phyloP scores from a whole-genome alignment of 805 yeast genomes.

The Teunomyces pallodes region DNA sequence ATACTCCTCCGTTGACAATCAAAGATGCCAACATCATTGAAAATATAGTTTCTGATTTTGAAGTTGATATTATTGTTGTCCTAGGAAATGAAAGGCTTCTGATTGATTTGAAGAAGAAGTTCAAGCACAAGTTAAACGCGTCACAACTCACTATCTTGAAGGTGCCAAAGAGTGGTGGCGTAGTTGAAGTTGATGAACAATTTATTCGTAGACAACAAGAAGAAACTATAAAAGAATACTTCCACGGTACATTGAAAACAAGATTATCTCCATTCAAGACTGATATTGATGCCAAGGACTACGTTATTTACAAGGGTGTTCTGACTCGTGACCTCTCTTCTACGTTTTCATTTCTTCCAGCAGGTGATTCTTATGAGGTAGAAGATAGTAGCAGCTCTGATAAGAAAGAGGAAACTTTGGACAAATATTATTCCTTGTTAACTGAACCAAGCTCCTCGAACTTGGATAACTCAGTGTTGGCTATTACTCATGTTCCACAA shows the following conservation, averaged over 20 bases:
- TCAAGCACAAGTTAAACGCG: constrained; percentile 31
- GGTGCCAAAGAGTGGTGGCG: constrained; percentile 72
- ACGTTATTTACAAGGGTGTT: constrained; percentile 62
- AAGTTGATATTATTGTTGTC: constrained; percentile 59
- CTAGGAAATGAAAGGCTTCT: constrained; percentile 73
- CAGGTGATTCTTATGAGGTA: constrained; percentile 41
- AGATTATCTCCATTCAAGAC: constrained; percentile 84
- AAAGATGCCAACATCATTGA: constrained; percentile 53
- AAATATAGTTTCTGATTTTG: constrained; percentile 56
- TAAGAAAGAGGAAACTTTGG: constrained; percentile 28
- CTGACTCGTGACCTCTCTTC: constrained; percentile 36
- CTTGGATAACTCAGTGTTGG: constrained; percentile 75
- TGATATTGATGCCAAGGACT: constrained; percentile 61
- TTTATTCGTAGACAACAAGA: constrained; percentile 73
- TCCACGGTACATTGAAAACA: constrained; percentile 70
- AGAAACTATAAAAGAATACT: constrained; percentile 77
- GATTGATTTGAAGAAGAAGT: constrained; percentile 58
- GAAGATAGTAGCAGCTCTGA: constrained; percentile 25
- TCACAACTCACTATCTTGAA: constrained; percentile 49
- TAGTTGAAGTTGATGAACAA: constrained; percentile 68
- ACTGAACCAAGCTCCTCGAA: constrained; percentile 49
- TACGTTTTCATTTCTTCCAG: constrained; percentile 38
- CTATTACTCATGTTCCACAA: constrained; percentile 43
- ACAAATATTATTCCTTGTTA: constrained; percentile 32
- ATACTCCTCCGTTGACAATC: constrained; percentile 64